Evolutionary conservation across 2,329 filamentous ascomycete genomes (phyloP), one percentile per base, ranked within the genome.

Genomic region (Penicillium vulpinum): DNA sequence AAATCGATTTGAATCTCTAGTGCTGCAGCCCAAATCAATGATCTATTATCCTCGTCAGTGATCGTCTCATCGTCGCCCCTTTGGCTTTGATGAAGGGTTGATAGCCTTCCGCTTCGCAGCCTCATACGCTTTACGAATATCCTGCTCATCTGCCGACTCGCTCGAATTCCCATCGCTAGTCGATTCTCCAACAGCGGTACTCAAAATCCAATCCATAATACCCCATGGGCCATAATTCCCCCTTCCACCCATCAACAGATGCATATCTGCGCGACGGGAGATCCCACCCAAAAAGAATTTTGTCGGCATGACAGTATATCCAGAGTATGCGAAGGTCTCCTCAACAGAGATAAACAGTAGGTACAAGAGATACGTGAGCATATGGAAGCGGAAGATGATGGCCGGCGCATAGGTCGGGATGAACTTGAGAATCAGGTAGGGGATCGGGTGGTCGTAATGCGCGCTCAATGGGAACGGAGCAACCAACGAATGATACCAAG

Each of bases 291-390:
- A 70, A 64, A 87, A 78, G 62, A 86, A 83, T 8, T 76, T 81
- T 2, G 82, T 83, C 3, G 84, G 83, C 52, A 86, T 73, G 1
- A 81, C 73, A 2, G 79, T 81, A 70, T 87, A 87, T 2, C 84
- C 85, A 1, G 81, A 85, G 67, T 83, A 84, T 1, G 83, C 78
- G 61, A 86, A 84, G 0, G 83, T 78, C 58, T 86, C 84, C 62
- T 87, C 83, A 0, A 87, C 68, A n/a, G 82, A 85, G 55, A 83
- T 75, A 22, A 84, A 57, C 0, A 77, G 73, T 18, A 85, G 70
- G 55, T 85, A 81, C 28, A 85, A 61, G 39, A 85, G 74, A 72
- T 82, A 87, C 4, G 83, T 85, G 56, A 86, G 73, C 50, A 86
- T 79, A 68, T 87, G 85, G 73, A 85, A 84, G 55, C 84, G 82